These are phyloP conservation scores for Silene noctiflora DNA, from an alignment of 179 eudicot genomes.

Conservation along the genomic window DNA sequence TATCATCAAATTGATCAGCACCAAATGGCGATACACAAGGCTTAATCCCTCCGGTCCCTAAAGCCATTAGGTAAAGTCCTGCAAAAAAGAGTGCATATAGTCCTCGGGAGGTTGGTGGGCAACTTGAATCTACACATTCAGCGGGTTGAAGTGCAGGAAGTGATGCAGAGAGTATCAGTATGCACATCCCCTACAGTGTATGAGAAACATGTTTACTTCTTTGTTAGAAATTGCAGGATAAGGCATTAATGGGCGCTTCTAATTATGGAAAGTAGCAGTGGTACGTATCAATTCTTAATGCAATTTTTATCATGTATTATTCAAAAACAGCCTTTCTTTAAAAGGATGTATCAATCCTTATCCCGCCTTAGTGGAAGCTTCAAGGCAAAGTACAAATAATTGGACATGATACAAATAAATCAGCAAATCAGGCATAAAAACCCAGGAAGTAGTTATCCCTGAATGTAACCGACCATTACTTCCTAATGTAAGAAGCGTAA, in stretches of 20 bases:
- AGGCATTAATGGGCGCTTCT: too few species aligned
- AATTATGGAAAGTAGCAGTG: background rate
- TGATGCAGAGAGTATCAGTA: slow-evolving; percentile 52
- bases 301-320: too few species aligned
- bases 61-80: slow-evolving; percentile 58
- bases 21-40: slow-evolving; percentile 61
- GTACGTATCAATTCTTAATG: too few species aligned
- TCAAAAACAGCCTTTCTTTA: too few species aligned
- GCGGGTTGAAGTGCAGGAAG: slow-evolving; percentile 46
- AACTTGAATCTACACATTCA: slow-evolving; percentile 44
- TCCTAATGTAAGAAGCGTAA: too few species aligned
- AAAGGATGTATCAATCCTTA: too few species aligned
- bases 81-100: slow-evolving; percentile 44
- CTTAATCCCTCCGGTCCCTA: slow-evolving; percentile 65
- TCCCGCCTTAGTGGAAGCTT: too few species aligned
- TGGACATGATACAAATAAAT: too few species aligned
- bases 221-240: background rate
- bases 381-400: too few species aligned
- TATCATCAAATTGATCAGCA: slow-evolving; percentile 72
- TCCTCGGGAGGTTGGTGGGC: slow-evolving; percentile 51
- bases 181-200: slow-evolving; percentile 49
- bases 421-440: too few species aligned
- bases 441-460: too few species aligned
- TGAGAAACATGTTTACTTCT: background rate
- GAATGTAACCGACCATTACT: too few species aligned